Evolutionary conservation across 352 stramenopile species (phyloP).

Genomic region (Pythium dissotocum): DNA sequence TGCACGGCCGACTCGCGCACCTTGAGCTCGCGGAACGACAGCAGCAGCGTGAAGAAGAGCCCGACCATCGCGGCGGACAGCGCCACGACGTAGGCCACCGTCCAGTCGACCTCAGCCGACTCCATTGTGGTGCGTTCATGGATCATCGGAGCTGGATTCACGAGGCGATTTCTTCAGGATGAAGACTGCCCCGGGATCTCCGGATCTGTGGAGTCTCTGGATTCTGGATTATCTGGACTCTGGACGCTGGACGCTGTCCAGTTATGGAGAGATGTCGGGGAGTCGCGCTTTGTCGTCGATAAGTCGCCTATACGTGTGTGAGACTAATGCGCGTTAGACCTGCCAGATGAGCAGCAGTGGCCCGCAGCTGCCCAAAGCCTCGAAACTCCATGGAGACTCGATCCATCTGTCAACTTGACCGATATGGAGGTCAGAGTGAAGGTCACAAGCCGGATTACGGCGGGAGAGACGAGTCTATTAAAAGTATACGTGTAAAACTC

Average conservation of each 20-base stretch:
- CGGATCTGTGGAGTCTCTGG: background rate
- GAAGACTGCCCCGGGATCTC: too few relatives aligned
- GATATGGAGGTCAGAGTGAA: background rate
- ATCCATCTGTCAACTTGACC: background rate
- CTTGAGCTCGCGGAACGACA: conserved; percentile 68
- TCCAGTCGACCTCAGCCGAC: conserved; percentile 57
- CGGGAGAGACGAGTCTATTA: background rate
- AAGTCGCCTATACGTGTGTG: background rate
- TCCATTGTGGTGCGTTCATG: conserved; percentile 34
- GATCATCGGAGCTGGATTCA: background rate
- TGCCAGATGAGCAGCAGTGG: background rate
- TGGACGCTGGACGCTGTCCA: background rate
- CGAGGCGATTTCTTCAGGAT: background rate
- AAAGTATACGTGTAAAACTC: background rate
- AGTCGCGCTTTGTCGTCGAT: background rate
- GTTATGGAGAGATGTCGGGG: too few relatives aligned
- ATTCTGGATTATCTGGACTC: background rate
- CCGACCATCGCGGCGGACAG: conserved; percentile 43
- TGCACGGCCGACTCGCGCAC: conserved; percentile 61
- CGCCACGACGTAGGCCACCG: conserved; percentile 55
- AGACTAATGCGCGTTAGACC: background rate
- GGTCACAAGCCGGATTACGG: background rate
- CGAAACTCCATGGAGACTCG: background rate
- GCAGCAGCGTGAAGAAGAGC: conserved; percentile 48
- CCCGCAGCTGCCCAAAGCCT: background rate